Base-by-base conservation (phyloP, 768 basidiomycete species). In the Candolleomyces eurysporus region DNA sequence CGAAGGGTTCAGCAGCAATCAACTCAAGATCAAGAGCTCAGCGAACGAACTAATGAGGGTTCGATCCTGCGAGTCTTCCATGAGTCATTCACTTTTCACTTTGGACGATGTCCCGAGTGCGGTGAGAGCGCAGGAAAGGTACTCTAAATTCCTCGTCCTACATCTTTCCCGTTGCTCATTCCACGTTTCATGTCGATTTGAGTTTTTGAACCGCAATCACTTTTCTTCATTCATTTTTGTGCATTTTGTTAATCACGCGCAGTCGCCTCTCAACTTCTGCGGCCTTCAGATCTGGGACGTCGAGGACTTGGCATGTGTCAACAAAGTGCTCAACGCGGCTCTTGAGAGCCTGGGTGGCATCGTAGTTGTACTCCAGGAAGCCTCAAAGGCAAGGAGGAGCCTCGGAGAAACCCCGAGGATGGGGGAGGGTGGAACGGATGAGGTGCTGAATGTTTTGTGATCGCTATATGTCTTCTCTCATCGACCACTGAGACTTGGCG, bases 241-340 rank as follows among this genome's bases (percentile, higher is more conserved):
- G 19, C 22, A 31, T 17, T 48, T 45, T 19, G 32, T 42, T 22
- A 16, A 43, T 54, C 3, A 17, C 52, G 57, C 43, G 4, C 61
- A 43, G 10, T 16, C 52, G 11, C 49, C 53, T 8, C 4, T 57
- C 42, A 13, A 57, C 40, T 9, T 9, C 55, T 72, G 73, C 14
- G 82, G 83, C 5, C 66, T 89, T 45, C 83, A 87, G 67, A 75
- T 87, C 21, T 89, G 87, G 86, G 86, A 88, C 64, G 84, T 83
- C 65, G 76, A 81, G 13, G 76, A 82, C 61, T 69, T 89, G 9
- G 81, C 73, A 3, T 65, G 68, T 0, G 62, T 76, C 0, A 56
- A 57, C 65, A 87, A 89, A 65, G 63, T 88, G 3, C 69, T 90
- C 60, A 84, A 88, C 30, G 50, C 5, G 3, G 26, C 56, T 11